Percentiles rank a stretch among this genome's conserved stretches.
phyloP scores from a whole-genome alignment of 2,329 filamentous ascomycete species.

The Pyrenochaeta sp. region DNA sequence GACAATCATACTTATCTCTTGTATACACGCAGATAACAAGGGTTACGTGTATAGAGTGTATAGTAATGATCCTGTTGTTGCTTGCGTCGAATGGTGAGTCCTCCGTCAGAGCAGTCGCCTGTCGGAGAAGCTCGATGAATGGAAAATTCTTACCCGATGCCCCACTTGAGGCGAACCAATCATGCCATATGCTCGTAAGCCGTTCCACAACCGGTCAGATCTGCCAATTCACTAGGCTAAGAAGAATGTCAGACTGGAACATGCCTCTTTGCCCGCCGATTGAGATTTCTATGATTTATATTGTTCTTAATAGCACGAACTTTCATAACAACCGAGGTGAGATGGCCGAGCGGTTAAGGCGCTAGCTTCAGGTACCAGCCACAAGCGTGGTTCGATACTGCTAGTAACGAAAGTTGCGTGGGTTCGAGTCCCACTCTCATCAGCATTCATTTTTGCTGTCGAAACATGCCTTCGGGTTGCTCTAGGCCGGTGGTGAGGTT shows the following conservation, averaged over 20 bases:
- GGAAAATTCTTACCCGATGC: conserved; percentile 3
- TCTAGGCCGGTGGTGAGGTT: not conserved
- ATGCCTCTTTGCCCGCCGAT: too few relatives aligned
- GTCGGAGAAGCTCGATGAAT: not conserved
- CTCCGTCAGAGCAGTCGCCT: too few relatives aligned
- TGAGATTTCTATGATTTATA: not conserved
- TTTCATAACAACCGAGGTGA: conserved; percentile 17
- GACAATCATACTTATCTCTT: too few relatives aligned
- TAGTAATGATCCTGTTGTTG: too few relatives aligned
- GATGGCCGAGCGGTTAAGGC: conserved; percentile 50
- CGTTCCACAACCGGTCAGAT: too few relatives aligned
- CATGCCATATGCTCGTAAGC: too few relatives aligned
- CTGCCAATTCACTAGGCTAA: too few relatives aligned
- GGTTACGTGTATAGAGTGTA: too few relatives aligned
- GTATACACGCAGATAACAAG: too few relatives aligned
- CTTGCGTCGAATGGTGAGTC: too few relatives aligned
- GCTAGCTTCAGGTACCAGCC: conserved; percentile 46
- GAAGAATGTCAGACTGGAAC: too few relatives aligned
- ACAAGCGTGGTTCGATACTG: not conserved
- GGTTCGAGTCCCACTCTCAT: conserved; percentile 49
- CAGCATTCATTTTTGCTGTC: conserved; percentile 35
- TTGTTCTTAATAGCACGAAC: not conserved
- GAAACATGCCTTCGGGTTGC: not conserved
- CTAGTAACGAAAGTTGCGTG: conserved; percentile 48
- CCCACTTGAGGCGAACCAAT: too few relatives aligned